A percentile compares a stretch with the other conserved stretches of the same genome.
These are phyloP conservation scores for Phaffia tasmanica DNA, from an alignment of 768 basidiomycete genomes.

Conservation along the genomic window DNA sequence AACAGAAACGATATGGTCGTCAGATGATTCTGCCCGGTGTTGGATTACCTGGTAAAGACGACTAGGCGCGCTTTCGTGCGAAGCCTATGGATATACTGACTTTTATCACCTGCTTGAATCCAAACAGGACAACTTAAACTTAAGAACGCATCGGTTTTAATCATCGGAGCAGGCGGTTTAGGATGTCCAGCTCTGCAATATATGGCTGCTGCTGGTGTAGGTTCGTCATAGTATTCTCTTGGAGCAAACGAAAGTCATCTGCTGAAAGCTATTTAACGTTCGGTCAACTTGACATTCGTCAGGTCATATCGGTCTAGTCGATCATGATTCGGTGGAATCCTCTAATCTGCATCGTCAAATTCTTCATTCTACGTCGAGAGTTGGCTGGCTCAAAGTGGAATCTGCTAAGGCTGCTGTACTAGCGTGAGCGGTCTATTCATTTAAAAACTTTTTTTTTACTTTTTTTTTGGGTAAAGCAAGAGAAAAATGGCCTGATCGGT, in stretches of 20 bases:
- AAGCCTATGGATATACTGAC: background rate
- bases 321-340: conserved; percentile 74
- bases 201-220: conserved; percentile 81
- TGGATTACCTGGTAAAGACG: conserved; percentile 59
- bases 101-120: background rate
- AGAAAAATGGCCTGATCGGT: background rate
- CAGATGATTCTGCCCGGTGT: conserved; percentile 91
- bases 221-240: conserved; percentile 43
- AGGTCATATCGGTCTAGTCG: conserved; percentile 78
- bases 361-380: conserved; percentile 59
- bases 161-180: conserved; percentile 89
- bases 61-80: background rate
- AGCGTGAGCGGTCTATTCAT: conserved; percentile 44
- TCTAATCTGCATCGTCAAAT: conserved; percentile 90
- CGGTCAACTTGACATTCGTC: background rate
- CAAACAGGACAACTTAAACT: conserved; percentile 69
- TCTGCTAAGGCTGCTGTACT: conserved; percentile 63
- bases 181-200: conserved; percentile 95
- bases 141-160: conserved; percentile 60
- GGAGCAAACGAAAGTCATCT: background rate
- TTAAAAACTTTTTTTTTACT: background rate
- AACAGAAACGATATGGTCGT: conserved; percentile 65
- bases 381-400: conserved; percentile 69
- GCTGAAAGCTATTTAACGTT: background rate
- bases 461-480: background rate